Base-by-base conservation (phyloP, 805 yeast species). In the Maudiozyma turicensis region DNA sequence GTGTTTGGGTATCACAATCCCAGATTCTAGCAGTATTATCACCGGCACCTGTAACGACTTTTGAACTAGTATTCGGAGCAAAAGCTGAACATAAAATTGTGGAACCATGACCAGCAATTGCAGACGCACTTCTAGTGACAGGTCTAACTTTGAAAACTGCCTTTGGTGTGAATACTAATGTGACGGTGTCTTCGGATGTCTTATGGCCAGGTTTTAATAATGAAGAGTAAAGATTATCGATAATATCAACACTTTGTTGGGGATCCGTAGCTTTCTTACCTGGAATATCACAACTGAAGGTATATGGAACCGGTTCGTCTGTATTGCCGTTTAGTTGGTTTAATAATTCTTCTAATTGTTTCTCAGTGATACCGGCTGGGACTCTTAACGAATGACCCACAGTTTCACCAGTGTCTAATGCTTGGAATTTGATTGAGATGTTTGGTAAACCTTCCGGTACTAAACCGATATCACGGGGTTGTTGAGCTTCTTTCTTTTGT, bases 1-100 rank as follows among this genome's bases (percentile, higher is more conserved):
- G 96, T 0, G 99, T 93, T 56, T 87, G 93, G 0, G 98, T 90
- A 58, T 88, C 83, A 66, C 96, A 86, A 68, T 90, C 97, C 99
- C 99, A 93, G 44, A 91, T 78, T 63, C 98, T 75, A 2, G 98
- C 97, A 8, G 98, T 90, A 37, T 84, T 79, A 67, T 93, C 99
- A 43, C 99, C 99, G 6, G 96, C 87, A 37, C 99, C 99, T 0
- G 97, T 85, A 40, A 86, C 93, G 84, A 90, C 81, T 56, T 86
- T 73, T 2, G 90, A 75, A 14, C 91, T 79, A 14, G 90, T 82
- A 59, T 85, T 76, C 32, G 99, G 99, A 1, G 99, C 95, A 74
- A 93, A 93, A 53, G 86, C 90, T 40, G 93, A 84, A 51, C 96
- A 86, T 54, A 93, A 71, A 52, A 93, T 87, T 0, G 98, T 93